Evolutionary conservation across 1,284 basidiomycete species (phyloP), one percentile per base, ranked within the genome.

Genomic region (Gomphus sp.): DNA sequence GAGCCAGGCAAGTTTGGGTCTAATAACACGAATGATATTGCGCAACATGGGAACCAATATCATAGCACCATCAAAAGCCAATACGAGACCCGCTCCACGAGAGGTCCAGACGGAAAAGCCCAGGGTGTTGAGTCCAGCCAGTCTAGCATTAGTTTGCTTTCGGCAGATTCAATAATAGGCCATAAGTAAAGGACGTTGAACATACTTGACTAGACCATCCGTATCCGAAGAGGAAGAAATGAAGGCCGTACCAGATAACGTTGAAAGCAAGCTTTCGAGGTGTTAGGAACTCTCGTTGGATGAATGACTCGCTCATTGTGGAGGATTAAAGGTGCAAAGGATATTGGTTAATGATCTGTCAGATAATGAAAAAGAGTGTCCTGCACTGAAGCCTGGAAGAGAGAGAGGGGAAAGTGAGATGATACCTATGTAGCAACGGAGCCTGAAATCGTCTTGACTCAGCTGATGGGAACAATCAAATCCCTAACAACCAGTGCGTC

Each of bases 11-110:
- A 93, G 67, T 64, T 78, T 84, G 36, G 91, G 92, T 41, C 92
- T 84, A 63, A 93, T 72, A 63, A 90, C 72, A 60, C 87, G 85
- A 68, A 94, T 83, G 66, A 91, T 72, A 68, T 93, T 93, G 66
- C 91, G 86, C 61, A 93, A 70, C 84, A 93, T 87, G 43, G 92
- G 92, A 49, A 95, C 67, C 58, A 93, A 80, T 64, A 94, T 90
- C 63, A 93, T 73, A 54, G 82, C 85, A 6, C 90, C 91, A 70
- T 92, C 82, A 68, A 87, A 84, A 12, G 91, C 91, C 47, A 94
- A 82, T 55, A 87, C 87, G 48, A 93, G 82, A 67, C 90, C 92
- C 50, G 92, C 92, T 50, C 91, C 92, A 62, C 92, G 84, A 61
- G 91, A 93, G 8, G 70, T 75, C 91, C 91, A 95, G 39, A 93